Base-by-base conservation (phyloP, 169 alveolate species). In the Perkinsus marinus region DNA sequence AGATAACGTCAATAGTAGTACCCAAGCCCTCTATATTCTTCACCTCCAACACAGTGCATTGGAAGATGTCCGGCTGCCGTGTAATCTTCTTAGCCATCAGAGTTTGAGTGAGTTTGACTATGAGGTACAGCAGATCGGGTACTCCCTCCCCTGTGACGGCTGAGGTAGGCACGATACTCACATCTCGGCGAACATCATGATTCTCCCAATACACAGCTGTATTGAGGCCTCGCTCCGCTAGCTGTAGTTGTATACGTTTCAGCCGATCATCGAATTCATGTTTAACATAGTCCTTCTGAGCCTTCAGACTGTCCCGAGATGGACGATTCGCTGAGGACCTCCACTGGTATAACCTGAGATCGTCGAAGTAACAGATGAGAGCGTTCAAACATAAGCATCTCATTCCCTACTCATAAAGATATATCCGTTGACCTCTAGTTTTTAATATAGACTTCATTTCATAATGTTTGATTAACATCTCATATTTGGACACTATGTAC, bases 61-160 rank as follows among this genome's bases (percentile, higher is more conserved):
- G 97, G 94, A 98, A 96, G 91, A 96, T 97, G 36, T 97, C 97
- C 90, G 95, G 95, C 92, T 96, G 90, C 46, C 90, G 96, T 68
- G 96, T 96, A 43, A 96, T 95, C 89, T 96, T 94, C 93, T 97
- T 95, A 39, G 95, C 95, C 98, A 97, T 96, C 94, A 97, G 93
- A 57, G 93, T 96, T 89, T 98, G 98, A 0, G 99, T 97, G 89
- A 97, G 94, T 90, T 98, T 96, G 10, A 97, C 97, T 43, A 99
- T 94, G 46, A 98, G 95, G 89, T 97, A 96, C 90, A 99, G 93
- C 43, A 99, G 93, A 93, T 98, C 99, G 34, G 99, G 99, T 9
- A 99, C 95, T 30, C 99, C 99, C 94, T 98, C 99, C 39, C 99
- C 99, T 5, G 99, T 99, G 68, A 98, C 96, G 5, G 99, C 99